Evolutionary conservation across 2,329 filamentous ascomycete species (phyloP).

Genomic region (Didymosphaeria variabile): DNA sequence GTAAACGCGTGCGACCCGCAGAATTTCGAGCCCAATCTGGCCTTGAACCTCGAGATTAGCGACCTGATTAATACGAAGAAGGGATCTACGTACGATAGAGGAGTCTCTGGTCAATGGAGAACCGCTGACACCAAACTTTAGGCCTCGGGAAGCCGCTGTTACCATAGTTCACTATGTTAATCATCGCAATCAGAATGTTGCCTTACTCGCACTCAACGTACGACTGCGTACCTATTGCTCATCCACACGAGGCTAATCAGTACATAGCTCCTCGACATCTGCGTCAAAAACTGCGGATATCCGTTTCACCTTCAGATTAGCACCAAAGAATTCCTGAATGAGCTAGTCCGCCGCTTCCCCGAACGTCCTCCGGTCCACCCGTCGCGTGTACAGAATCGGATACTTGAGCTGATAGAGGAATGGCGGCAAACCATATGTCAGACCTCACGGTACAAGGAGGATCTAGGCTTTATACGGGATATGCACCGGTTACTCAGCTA

Average conservation of each 20-base stretch:
- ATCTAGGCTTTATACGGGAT: constrained; percentile 93
- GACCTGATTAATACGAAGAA: constrained; percentile 98
- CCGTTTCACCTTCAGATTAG: constrained; percentile 98
- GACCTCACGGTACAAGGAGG: constrained; percentile 96
- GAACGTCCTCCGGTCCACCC: constrained; percentile 88
- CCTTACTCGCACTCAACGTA: constrained; percentile 82
- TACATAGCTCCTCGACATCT: constrained; percentile 85
- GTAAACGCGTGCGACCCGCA: constrained; percentile 94
- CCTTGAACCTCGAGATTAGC: constrained; percentile 93
- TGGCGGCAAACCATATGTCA: constrained; percentile 99
- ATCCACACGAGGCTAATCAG: constrained; percentile 33
- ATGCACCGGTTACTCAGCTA: constrained; percentile 97
- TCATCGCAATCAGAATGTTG: constrained; percentile 95
- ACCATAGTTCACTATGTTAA: constrained; percentile 95
- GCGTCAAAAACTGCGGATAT: constrained; percentile 99
- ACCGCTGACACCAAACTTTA: constrained; percentile 42
- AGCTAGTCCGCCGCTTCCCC: constrained; percentile 93
- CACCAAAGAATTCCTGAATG: constrained; percentile 98
- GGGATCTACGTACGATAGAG: constrained; percentile 73
- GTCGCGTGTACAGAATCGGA: constrained; percentile 87
- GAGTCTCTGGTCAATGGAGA: constrained; percentile 1
- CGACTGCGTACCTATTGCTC: constrained; percentile 37
- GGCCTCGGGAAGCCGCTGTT: constrained; percentile 90
- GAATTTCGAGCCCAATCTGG: constrained; percentile 98
- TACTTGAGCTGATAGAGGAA: constrained; percentile 96